Evolutionary conservation across 768 basidiomycete species (phyloP).

Genomic region (Cystofilobasidium ferigula): DNA sequence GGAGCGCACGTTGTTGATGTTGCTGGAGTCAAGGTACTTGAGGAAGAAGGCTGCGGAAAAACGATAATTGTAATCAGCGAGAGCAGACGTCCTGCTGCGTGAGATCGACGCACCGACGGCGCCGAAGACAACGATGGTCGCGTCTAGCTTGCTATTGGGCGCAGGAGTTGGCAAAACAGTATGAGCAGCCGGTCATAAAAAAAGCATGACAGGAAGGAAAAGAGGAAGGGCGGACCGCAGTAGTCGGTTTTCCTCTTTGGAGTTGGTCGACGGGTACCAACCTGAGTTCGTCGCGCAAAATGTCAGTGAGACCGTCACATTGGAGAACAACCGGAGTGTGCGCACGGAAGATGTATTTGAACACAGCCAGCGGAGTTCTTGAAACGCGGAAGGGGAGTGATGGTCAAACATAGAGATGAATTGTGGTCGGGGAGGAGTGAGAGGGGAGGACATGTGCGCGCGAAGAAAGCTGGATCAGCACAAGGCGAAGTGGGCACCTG

Average conservation of each 20-base stretch:
- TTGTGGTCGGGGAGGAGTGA: too few species aligned
- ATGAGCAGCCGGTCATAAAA: too few species aligned
- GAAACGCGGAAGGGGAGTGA: too few species aligned
- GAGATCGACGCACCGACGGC: neutral
- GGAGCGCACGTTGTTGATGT: constrained; percentile 9
- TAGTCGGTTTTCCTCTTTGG: constrained; percentile 1
- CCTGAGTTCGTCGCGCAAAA: neutral
- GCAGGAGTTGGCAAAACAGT: too few species aligned
- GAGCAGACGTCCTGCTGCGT: neutral
- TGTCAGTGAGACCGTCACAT: too few species aligned
- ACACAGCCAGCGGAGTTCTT: neutral
- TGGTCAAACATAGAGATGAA: too few species aligned
- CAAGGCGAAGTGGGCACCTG: neutral
- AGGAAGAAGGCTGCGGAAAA: constrained; percentile 25
- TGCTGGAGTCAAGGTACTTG: constrained; percentile 19
- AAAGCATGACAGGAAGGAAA: too few species aligned
- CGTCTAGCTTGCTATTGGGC: constrained; percentile 11
- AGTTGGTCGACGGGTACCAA: constrained; percentile 15
- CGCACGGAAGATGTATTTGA: constrained; percentile 12
- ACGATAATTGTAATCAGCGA: neutral
- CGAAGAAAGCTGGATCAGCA: neutral
- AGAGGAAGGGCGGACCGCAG: neutral
- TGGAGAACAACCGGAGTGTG: too few species aligned
- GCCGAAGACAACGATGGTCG: constrained; percentile 10
- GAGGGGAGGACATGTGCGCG: too few species aligned